These are phyloP conservation scores for Thelephora ganbajun DNA, from an alignment of 768 basidiomycete genomes.

Conservation along the genomic window DNA sequence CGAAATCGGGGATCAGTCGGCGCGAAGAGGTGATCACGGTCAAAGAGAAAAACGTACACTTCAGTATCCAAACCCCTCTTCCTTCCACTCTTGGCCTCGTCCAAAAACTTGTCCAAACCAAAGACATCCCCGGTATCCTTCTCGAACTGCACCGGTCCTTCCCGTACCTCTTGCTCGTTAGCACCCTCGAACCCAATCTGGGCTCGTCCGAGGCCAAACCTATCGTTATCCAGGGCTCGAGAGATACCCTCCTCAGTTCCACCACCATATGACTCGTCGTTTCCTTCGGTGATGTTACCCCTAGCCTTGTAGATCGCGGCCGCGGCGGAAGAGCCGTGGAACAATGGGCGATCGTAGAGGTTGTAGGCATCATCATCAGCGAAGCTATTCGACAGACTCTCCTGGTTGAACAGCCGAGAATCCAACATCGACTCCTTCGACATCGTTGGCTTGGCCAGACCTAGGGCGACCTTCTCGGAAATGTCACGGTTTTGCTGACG, in stretches of 20 bases:
- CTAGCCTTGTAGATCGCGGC: constrained; percentile 99
- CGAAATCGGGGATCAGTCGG: constrained; percentile 1
- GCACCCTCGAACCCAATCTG: constrained; percentile 87
- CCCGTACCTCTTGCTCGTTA: constrained; percentile 65
- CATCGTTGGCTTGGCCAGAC: constrained; percentile 89
- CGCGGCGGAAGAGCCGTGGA: constrained; percentile 90
- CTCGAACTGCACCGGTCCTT: constrained; percentile 97
- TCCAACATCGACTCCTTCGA: constrained; percentile 98
- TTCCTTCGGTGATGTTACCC: constrained; percentile 71
- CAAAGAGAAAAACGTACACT: constrained; percentile 30
- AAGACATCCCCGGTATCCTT: constrained; percentile 97
- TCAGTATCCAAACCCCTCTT: constrained; percentile 77
- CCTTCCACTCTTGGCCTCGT: constrained; percentile 91
- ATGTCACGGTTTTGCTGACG: constrained; percentile 97
- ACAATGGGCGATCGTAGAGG: constrained; percentile 87
- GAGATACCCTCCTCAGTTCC: constrained; percentile 93
- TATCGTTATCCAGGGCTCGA: constrained; percentile 82
- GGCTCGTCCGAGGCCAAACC: constrained; percentile 81
- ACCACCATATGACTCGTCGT: constrained; percentile 86
- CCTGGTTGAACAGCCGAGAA: constrained; percentile 94
- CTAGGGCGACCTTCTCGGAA: constrained; percentile 96
- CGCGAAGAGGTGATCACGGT: not conserved
- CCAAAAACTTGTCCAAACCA: constrained; percentile 92
- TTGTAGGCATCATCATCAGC: constrained; percentile 91
- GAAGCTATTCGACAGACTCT: constrained; percentile 68